phyloP scores from a whole-genome alignment of 805 yeast genomes.

The Wickerhamomyces silvicola region DNA sequence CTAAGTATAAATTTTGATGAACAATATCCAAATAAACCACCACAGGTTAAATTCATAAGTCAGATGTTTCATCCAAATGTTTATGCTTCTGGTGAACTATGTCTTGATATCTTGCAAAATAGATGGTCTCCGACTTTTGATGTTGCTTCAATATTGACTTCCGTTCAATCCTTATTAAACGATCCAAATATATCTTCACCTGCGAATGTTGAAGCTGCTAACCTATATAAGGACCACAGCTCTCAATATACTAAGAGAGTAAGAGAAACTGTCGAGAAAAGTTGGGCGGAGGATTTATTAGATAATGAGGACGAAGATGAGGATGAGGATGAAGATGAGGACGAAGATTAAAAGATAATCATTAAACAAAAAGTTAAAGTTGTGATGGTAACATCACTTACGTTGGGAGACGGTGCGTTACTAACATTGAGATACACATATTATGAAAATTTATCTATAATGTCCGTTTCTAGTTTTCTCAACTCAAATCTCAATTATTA shows the following conservation, averaged over 20 bases:
- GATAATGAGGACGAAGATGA: conserved; percentile 42
- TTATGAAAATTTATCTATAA: too few relatives aligned
- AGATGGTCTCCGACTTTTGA: conserved; percentile 99
- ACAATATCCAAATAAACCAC: conserved; percentile 97
- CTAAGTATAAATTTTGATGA: conserved; percentile 85
- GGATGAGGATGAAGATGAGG: conserved; percentile 31
- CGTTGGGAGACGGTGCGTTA: not conserved
- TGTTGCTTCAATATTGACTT: conserved; percentile 90
- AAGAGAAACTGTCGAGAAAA: conserved; percentile 87
- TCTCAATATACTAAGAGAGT: conserved; percentile 89
- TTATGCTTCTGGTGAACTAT: conserved; percentile 90
- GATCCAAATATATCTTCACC: conserved; percentile 97
- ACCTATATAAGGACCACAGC: conserved; percentile 88
- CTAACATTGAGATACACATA: too few relatives aligned
- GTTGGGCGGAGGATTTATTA: conserved; percentile 80
- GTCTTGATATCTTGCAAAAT: conserved; percentile 92
- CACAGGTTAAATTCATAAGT: conserved; percentile 80
- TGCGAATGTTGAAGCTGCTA: conserved; percentile 97
- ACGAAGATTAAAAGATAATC: conserved; percentile 18
- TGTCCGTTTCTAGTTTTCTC: too few relatives aligned
- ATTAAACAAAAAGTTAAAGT: not conserved
- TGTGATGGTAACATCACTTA: not conserved
- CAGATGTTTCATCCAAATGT: conserved; percentile 99
- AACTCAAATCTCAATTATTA: too few relatives aligned
- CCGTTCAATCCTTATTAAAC: conserved; percentile 84